These are phyloP conservation scores for Fusarium foetens DNA, from an alignment of 2,329 filamentous ascomycete genomes.

Conservation along the genomic window DNA sequence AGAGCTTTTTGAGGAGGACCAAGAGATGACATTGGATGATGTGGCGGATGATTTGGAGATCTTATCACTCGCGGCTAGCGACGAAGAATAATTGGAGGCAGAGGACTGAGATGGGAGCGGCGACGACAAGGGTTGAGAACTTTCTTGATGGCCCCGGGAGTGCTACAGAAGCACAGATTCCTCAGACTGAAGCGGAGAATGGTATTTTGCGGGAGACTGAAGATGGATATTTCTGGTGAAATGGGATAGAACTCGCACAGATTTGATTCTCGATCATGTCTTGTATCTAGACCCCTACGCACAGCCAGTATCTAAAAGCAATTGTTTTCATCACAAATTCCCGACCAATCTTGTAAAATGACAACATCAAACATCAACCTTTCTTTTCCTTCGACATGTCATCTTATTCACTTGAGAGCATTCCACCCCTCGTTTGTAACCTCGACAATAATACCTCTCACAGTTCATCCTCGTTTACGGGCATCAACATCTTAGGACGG, in stretches of 20 bases:
- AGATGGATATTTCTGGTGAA: conserved; percentile 29
- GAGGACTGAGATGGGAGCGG: too few species aligned
- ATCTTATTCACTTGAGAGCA: background rate
- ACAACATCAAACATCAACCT: background rate
- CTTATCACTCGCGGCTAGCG: background rate
- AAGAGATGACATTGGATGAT: background rate
- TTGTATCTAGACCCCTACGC: background rate
- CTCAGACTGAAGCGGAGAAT: background rate
- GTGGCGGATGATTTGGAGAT: background rate
- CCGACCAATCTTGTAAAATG: background rate
- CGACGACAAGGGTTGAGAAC: background rate
- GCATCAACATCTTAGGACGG: background rate
- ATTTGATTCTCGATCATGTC: background rate
- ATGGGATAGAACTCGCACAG: background rate
- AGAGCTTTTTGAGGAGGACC: conserved; percentile 19
- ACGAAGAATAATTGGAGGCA: background rate
- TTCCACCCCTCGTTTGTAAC: background rate
- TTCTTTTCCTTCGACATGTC: background rate
- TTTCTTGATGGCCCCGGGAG: background rate
- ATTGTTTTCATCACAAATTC: background rate
- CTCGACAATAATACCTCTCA: background rate
- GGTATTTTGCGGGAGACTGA: conserved; percentile 16
- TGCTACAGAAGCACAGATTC: background rate
- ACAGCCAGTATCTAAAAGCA: conserved; percentile 10
- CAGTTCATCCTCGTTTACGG: background rate